These are phyloP conservation scores for Alternaria dauci DNA, from an alignment of 2,329 filamentous ascomycete species.

Conservation along the genomic window DNA sequence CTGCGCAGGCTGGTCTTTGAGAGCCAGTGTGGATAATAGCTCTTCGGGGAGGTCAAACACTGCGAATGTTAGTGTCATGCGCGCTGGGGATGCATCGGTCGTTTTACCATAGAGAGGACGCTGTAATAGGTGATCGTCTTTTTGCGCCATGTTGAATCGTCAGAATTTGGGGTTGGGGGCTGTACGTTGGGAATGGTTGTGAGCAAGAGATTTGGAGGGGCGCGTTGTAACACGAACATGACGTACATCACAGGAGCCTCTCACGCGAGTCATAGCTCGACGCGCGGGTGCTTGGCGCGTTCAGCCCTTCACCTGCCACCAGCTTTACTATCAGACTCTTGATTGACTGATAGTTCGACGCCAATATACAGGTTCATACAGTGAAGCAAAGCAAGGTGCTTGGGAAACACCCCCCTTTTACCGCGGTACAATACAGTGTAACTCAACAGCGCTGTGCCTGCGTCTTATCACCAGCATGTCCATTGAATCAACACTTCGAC, in stretches of 20 bases:
- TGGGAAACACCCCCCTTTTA: no score
- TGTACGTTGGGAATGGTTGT: neutral
- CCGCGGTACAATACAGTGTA: no score
- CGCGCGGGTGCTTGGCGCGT: neutral
- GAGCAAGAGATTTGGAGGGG: conserved; percentile 13
- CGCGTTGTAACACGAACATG: conserved; percentile 13
- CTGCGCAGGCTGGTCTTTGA: conserved; percentile 55
- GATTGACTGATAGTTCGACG: no score
- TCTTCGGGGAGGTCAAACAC: conserved; percentile 84
- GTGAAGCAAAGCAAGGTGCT: no score
- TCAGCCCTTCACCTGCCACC: neutral
- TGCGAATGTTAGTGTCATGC: conserved; percentile 48
- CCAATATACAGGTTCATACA: no score
- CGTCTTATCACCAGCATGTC: no score
- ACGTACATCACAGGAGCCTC: conserved; percentile 7
- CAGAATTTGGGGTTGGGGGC: neutral
- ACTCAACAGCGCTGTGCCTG: no score
- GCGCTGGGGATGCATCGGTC: neutral
- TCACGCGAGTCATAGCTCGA: conserved; percentile 9
- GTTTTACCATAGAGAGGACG: conserved; percentile 52
- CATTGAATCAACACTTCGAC: no score
- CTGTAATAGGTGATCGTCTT: conserved; percentile 44
- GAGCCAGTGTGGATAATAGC: conserved; percentile 72
- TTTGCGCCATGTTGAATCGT: conserved; percentile 39
- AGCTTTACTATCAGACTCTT: neutral